Conservation (phyloP, 345 rosid species). For the Citrus maxima region DNA sequence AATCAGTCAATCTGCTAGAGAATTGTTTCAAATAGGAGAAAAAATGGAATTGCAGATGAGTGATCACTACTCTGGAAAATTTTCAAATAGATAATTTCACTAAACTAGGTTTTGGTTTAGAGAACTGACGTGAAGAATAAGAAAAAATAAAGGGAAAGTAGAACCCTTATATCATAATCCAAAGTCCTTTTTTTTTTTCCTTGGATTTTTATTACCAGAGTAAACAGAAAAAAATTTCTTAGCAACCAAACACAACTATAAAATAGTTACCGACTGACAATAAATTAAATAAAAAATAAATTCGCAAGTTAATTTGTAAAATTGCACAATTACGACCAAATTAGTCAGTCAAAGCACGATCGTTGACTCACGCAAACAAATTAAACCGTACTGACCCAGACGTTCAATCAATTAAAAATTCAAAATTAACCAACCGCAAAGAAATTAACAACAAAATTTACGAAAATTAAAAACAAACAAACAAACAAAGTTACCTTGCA, state of each 20-base stretch:
- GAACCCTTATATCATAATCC: not conserved
- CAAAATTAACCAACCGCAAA: not conserved
- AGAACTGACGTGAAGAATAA: not conserved
- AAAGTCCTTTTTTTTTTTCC: not conserved
- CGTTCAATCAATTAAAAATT: not conserved
- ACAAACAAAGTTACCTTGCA: constrained; percentile 19
- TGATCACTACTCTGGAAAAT: not conserved
- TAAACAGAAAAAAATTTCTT: not conserved
- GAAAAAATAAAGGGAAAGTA: not conserved
- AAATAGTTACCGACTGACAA: not conserved
- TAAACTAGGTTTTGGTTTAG: no score
- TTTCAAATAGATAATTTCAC: no score
- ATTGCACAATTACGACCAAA: not conserved
- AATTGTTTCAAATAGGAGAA: not conserved
- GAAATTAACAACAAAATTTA: not conserved
- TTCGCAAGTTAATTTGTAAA: not conserved
- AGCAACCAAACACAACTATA: not conserved
- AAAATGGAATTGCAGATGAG: not conserved
- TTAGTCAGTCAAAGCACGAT: not conserved
- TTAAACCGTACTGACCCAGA: not conserved
- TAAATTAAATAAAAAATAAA: not conserved
- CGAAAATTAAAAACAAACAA: not conserved
- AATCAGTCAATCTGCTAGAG: not conserved
- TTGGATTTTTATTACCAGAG: no score
- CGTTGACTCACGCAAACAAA: not conserved